These are phyloP conservation scores for Xylaria sp. DNA, from an alignment of 2,329 filamentous ascomycete species.

Conservation along the genomic window DNA sequence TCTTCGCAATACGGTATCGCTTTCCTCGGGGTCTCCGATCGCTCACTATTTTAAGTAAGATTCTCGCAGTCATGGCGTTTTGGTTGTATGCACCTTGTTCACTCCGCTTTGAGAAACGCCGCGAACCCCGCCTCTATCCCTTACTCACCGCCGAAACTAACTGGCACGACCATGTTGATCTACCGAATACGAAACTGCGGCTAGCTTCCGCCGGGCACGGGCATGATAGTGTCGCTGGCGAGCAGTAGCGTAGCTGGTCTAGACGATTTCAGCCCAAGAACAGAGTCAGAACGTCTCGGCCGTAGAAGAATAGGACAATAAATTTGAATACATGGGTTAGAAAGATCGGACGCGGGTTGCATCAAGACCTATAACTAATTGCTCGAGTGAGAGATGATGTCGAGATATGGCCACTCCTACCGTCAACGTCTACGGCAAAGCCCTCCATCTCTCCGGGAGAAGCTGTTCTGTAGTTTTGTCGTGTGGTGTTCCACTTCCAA, in stretches of 20 bases:
- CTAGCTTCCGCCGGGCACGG: not conserved
- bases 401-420: slow-evolving; percentile 34
- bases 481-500: slow-evolving; percentile 28
- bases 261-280: no score
- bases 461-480: slow-evolving; percentile 22
- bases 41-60: not conserved
- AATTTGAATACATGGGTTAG: not conserved
- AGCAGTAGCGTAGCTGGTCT: not conserved
- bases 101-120: slow-evolving; percentile 5
- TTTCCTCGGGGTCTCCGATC: not conserved
- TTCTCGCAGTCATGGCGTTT: slow-evolving; percentile 8
- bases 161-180: slow-evolving; percentile 15
- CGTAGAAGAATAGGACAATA: not conserved
- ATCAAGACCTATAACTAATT: slow-evolving; percentile 21
- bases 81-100: slow-evolving; percentile 4
- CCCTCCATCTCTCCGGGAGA: slow-evolving; percentile 24
- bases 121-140: slow-evolving; percentile 14
- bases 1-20: not conserved
- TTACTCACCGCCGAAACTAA: slow-evolving; percentile 21
- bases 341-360: no score
- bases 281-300: not conserved
- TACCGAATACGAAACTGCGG: not conserved
- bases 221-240: not conserved
- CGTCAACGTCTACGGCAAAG: slow-evolving; percentile 31
- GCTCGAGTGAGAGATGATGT: slow-evolving; percentile 25